Evolutionary conservation across 1,139 yeast species (phyloP).

Genomic region (Nakaseomyces delphensis): DNA sequence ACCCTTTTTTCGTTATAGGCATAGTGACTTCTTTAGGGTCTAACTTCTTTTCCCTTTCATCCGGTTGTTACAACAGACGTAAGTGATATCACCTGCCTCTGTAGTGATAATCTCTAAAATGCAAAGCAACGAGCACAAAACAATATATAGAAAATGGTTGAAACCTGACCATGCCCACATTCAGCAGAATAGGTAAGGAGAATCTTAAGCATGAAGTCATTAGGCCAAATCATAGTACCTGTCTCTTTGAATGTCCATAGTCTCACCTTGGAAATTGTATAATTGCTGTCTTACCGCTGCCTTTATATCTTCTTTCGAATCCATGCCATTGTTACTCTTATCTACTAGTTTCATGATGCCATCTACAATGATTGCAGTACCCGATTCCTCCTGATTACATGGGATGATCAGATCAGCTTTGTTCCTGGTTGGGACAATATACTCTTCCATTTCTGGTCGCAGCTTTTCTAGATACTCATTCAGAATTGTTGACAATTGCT

Average conservation of each 20-base stretch:
- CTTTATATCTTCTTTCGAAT: conserved; percentile 9
- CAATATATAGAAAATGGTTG: neutral
- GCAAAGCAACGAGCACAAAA: neutral
- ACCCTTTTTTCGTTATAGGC: neutral
- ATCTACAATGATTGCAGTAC: conserved; percentile 63
- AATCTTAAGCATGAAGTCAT: neutral
- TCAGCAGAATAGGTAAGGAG: neutral
- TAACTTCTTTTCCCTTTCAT: neutral
- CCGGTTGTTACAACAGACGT: neutral
- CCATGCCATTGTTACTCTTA: conserved; percentile 1
- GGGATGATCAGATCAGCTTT: conserved; percentile 79
- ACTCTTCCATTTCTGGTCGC: conserved; percentile 70
- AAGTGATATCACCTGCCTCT: neutral
- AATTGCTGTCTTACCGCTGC: conserved; percentile 10
- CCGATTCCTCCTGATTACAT: conserved; percentile 40
- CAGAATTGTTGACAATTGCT: conserved; percentile 43
- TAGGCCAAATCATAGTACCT: conserved; percentile 40
- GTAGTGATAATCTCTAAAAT: neutral
- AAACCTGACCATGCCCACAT: too few relatives aligned
- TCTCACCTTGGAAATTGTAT: conserved; percentile 29
- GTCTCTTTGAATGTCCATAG: conserved; percentile 41
- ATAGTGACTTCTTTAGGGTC: neutral
- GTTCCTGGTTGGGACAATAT: conserved; percentile 66
- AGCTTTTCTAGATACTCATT: conserved; percentile 54
- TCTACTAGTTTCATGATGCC: conserved; percentile 47